A percentile compares a stretch with the other conserved stretches of the same genome.
These are phyloP conservation scores for Pogostemon cablin DNA, from an alignment of 257 asterid species.

Conservation along the genomic window DNA sequence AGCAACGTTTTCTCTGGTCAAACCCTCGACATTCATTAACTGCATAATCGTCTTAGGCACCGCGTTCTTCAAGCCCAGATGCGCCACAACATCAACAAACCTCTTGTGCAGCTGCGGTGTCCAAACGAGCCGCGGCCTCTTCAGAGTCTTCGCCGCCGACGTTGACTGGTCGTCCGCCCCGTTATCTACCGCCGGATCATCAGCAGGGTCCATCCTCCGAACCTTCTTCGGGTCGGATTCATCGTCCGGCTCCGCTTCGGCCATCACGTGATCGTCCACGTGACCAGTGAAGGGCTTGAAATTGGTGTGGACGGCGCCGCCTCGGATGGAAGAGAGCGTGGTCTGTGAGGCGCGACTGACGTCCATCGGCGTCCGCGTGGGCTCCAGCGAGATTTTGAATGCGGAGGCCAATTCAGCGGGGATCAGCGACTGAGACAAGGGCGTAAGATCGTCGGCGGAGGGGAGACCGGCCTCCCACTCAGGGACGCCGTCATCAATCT, in stretches of 20 bases:
- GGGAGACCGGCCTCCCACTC: slow-evolving; percentile 93
- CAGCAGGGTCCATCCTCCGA: slow-evolving; percentile 50
- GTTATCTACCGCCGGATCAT: slow-evolving; percentile 38
- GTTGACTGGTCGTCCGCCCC: slow-evolving; percentile 52
- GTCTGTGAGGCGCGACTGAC: slow-evolving; percentile 78
- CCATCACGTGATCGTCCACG: slow-evolving; percentile 41
- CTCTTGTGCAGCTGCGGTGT: slow-evolving; percentile 94
- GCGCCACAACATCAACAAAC: slow-evolving; percentile 87
- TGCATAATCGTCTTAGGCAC: slow-evolving; percentile 95
- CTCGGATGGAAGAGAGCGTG: slow-evolving; percentile 61
- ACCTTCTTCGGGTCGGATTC: slow-evolving; percentile 65
- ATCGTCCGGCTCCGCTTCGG: slow-evolving; percentile 47
- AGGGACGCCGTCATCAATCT: slow-evolving; percentile 47
- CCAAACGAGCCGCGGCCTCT: slow-evolving; percentile 93
- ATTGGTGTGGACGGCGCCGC: slow-evolving; percentile 31
- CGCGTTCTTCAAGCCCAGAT: slow-evolving; percentile 77
- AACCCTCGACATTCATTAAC: slow-evolving; percentile 92
- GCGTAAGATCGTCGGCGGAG: slow-evolving; percentile 65
- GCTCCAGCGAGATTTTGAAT: slow-evolving; percentile 74
- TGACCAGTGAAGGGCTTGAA: slow-evolving; percentile 45
- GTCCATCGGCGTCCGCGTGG: slow-evolving; percentile 53
- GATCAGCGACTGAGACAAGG: slow-evolving; percentile 68
- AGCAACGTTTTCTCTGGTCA: slow-evolving; percentile 90
- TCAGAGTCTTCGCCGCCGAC: slow-evolving; percentile 58
- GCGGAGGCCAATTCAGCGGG: slow-evolving; percentile 85